A percentile compares a stretch with the other conserved stretches of the same genome.
These are phyloP conservation scores for Annulohypoxylon nitens DNA, from an alignment of 495 filamentous ascomycete species.

Conservation along the genomic window DNA sequence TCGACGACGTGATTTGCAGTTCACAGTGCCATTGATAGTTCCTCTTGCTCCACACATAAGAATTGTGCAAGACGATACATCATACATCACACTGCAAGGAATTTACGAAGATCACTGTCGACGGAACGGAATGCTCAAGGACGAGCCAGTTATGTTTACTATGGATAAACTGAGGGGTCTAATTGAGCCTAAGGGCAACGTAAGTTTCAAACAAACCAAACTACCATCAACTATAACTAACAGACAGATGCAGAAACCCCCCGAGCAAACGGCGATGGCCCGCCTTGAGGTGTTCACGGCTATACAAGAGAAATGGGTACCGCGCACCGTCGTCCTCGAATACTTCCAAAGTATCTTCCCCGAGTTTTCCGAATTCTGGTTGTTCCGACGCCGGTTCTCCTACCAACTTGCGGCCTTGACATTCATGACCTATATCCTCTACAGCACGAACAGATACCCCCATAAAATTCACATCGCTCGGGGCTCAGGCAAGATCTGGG, in stretches of 20 bases:
- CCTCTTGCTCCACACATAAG: conserved; percentile 93
- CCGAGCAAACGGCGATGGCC: conserved; percentile 76
- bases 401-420: conserved; percentile 97
- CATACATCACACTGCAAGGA: conserved; percentile 92
- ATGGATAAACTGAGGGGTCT: conserved; percentile 90
- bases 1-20: conserved; percentile 91
- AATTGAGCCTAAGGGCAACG: conserved; percentile 73
- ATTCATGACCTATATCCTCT: conserved; percentile 98
- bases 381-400: conserved; percentile 95
- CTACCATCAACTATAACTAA: conserved; percentile 19
- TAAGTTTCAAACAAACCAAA: conserved; percentile 53
- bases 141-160: conserved; percentile 93
- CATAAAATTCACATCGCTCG: conserved; percentile 94
- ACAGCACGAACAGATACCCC: conserved; percentile 93
- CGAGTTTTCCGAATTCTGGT: conserved; percentile 93
- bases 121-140: conserved; percentile 85
- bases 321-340: conserved; percentile 80
- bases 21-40: conserved; percentile 94
- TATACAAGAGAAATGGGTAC: conserved; percentile 92
- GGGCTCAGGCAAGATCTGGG: conserved; percentile 93
- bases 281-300: conserved; percentile 87
- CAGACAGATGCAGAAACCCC: conserved; percentile 62
- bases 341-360: conserved; percentile 93
- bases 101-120: conserved; percentile 97
- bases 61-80: conserved; percentile 93